Percentiles rank a stretch among this genome's conserved stretches.
phyloP scores from a whole-genome alignment of 441 rosid genomes.

The Mallotus japonicus region DNA sequence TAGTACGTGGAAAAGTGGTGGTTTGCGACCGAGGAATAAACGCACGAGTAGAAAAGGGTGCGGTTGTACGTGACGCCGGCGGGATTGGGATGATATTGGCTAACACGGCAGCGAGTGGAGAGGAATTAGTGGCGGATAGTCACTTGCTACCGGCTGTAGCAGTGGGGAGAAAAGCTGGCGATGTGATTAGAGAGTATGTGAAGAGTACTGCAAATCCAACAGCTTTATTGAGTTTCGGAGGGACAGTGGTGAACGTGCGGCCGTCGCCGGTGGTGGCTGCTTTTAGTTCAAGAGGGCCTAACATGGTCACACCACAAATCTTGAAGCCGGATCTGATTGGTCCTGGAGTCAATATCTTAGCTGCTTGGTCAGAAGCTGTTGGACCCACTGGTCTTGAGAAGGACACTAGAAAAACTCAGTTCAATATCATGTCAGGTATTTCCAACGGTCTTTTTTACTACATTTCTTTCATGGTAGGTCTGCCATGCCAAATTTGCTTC shows the following conservation, averaged over 20 bases:
- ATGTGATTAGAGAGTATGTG: slow-evolving; percentile 53
- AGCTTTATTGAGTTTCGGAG: slow-evolving; percentile 56
- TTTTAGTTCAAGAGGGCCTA: slow-evolving; percentile 88
- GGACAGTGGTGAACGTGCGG: slow-evolving; percentile 58
- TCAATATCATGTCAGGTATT: slow-evolving; percentile 85
- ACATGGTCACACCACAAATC: slow-evolving; percentile 70
- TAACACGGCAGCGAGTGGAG: slow-evolving; percentile 65
- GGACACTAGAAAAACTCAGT: slow-evolving; percentile 56
- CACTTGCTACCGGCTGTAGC: slow-evolving; percentile 74
- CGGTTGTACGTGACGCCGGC: slow-evolving; percentile 80
- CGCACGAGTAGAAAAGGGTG: slow-evolving; percentile 85
- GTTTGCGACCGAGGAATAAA: slow-evolving; percentile 80
- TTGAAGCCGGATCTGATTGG: slow-evolving; percentile 93
- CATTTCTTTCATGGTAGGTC: background rate
- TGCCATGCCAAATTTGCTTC: background rate
- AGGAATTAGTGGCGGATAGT: slow-evolving; percentile 89
- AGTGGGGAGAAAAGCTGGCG: slow-evolving; percentile 72
- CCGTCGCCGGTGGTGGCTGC: slow-evolving; percentile 97
- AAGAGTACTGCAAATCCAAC: slow-evolving; percentile 42
- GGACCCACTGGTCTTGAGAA: slow-evolving; percentile 76
- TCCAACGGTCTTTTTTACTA: slow-evolving; percentile 17
- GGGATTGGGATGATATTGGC: slow-evolving; percentile 87
- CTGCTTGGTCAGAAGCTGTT: slow-evolving; percentile 69
- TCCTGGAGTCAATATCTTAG: slow-evolving; percentile 87
- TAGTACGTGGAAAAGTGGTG: slow-evolving; percentile 71